phyloP scores from a whole-genome alignment of 768 basidiomycete genomes.

The Trichaptum fuscoviolaceum region DNA sequence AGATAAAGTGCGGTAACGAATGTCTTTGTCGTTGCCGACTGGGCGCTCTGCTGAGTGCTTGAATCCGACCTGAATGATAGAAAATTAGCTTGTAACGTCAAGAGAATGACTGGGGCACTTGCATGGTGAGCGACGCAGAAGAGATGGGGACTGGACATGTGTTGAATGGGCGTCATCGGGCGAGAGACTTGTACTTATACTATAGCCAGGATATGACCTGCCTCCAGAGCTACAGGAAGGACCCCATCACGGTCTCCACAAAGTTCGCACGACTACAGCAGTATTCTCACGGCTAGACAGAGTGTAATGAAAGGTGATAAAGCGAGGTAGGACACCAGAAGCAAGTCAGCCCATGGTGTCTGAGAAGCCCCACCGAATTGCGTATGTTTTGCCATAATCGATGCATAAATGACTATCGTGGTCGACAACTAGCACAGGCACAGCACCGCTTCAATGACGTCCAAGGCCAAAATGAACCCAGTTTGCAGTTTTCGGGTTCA shows the following conservation, averaged over 20 bases:
- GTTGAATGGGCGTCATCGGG: background rate
- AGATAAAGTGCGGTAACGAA: slow-evolving; percentile 84
- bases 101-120: background rate
- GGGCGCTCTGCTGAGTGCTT: slow-evolving; percentile 25
- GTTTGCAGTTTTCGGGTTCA: no score
- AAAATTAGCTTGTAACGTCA: background rate
- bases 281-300: background rate
- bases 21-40: slow-evolving; percentile 63
- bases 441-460: background rate
- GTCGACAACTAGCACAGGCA: background rate
- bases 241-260: background rate
- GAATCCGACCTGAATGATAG: background rate
- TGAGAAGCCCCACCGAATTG: background rate
- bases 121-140: background rate
- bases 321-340: background rate
- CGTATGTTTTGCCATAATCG: background rate
- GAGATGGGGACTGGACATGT: background rate
- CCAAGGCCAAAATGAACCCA: background rate
- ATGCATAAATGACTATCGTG: background rate
- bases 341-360: background rate
- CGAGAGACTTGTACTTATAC: background rate
- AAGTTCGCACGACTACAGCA: background rate
- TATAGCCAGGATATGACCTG: no score
- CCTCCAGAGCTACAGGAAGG: no score
- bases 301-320: background rate